Evolutionary conservation across 2,329 filamentous ascomycete genomes (phyloP), one percentile per base, ranked within the genome.

Genomic region (Anthostomella pinea): DNA sequence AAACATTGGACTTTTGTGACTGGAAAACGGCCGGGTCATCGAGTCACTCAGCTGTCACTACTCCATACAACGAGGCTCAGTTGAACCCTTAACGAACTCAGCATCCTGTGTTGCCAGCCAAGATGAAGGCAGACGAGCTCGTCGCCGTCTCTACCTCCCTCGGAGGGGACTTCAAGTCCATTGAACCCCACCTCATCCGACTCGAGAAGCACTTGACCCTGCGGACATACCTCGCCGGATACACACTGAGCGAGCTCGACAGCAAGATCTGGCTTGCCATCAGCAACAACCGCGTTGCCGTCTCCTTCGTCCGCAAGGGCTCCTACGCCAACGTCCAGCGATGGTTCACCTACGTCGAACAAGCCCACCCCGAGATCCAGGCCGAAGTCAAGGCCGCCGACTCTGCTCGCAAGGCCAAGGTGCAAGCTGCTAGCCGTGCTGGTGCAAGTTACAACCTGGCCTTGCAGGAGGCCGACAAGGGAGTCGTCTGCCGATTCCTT

Each of bases 381-480:
- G 66, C 72, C 48, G 83, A 84, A 39, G 72, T 87, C 50, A 87
- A 88, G 57, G 70, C 74, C 8, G 72, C 85, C 54, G 83, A 84
- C 53, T 77, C 79, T 30, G 77, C 75, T n/a, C 76, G 77, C 43
- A 81, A 79, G 58, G 78, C 79, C 52, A 87, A 85, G 71, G 79
- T 83, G 48, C 72, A 73, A 23, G 78, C 79, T 15, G 77, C 76
- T 48, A 83, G 78, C 56, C 87, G 87, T 61, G 83, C 85, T 34
- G 87, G 87, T 47, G 88, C 79, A 40, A 95, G 81, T 72, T 97
- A 93, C 66, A 89, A 94, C 59, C 86, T 96, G 62, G 85, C 83
- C 3, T 75, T 96, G 23, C 81, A 85, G 54, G 86, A 94, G 60
- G 83, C 85, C 7, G 87, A 91, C 23, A 83, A 91, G 60, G 89